Conservation (phyloP, 176 grass and related monocot genomes). For the Otatea glauca region DNA sequence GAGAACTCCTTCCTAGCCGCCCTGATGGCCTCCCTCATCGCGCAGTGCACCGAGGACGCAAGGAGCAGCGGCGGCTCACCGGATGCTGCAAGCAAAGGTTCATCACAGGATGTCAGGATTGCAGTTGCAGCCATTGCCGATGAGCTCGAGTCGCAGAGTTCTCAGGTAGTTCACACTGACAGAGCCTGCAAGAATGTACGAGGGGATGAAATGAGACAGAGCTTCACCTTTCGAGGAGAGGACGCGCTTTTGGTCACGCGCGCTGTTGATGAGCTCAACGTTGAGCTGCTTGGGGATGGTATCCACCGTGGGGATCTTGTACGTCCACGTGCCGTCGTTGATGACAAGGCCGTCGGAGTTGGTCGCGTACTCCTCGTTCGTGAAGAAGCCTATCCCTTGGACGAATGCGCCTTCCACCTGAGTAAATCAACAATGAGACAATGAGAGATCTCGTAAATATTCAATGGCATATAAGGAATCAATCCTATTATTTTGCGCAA, state of each 20-base stretch:
- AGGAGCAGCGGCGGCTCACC: slow-evolving; percentile 90
- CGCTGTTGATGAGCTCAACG: slow-evolving; percentile 72
- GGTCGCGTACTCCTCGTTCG: slow-evolving; percentile 67
- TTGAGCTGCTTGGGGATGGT: slow-evolving; percentile 84
- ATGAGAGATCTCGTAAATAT: neutral
- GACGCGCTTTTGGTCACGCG: slow-evolving; percentile 61
- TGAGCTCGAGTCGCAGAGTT: neutral
- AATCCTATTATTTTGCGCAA: neutral
- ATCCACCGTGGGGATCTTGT: slow-evolving; percentile 82
- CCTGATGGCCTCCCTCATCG: slow-evolving; percentile 86
- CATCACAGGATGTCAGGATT: neutral
- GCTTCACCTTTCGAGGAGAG: slow-evolving; percentile 81
- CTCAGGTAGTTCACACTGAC: neutral
- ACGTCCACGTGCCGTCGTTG: slow-evolving; percentile 81
- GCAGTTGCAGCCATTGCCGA: neutral
- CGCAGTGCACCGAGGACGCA: slow-evolving; percentile 86
- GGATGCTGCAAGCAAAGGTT: slow-evolving; percentile 54
- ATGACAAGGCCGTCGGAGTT: slow-evolving; percentile 75
- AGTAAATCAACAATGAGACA: neutral
- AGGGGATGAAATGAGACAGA: neutral
- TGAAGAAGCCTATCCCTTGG: slow-evolving; percentile 85
- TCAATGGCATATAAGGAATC: neutral
- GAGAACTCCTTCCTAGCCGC: slow-evolving; percentile 63
- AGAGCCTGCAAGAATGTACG: neutral
- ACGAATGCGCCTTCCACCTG: slow-evolving; percentile 77